Conservation (phyloP, 306 rosid species). For the Crotalaria pallida region DNA sequence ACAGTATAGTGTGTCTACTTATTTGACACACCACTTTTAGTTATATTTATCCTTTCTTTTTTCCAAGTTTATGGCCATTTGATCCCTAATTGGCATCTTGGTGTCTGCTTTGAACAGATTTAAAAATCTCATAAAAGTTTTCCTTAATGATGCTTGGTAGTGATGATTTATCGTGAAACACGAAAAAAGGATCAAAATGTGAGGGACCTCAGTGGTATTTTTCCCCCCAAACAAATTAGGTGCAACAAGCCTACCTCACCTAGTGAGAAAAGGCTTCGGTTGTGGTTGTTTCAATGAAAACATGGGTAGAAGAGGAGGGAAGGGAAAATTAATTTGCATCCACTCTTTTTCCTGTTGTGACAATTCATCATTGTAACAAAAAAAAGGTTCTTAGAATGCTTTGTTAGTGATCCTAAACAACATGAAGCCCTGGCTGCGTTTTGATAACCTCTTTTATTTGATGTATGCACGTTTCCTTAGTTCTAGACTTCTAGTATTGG, state of each 20-base stretch:
- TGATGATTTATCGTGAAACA: constrained; percentile 10
- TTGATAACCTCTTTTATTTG: not conserved
- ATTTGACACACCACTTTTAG: not conserved
- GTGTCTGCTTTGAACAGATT: not conserved
- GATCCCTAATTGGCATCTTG: not conserved
- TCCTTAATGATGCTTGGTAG: not conserved
- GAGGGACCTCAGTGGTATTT: not conserved
- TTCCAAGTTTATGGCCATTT: not conserved
- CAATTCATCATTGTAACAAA: not conserved
- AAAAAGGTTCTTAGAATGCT: not conserved
- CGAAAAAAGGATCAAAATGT: not conserved
- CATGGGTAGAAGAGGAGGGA: not conserved
- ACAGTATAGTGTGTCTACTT: not conserved
- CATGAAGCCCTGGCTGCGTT: not conserved
- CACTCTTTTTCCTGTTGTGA: not conserved
- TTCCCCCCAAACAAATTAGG: too few species aligned
- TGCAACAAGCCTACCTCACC: too few species aligned
- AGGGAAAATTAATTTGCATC: not conserved
- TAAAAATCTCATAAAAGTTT: not conserved
- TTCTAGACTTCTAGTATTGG: too few species aligned
- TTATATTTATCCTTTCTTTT: not conserved
- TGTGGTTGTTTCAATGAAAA: not conserved
- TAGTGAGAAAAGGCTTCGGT: too few species aligned
- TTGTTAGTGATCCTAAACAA: not conserved
- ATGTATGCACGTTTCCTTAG: not conserved